Base-by-base conservation (phyloP, 768 basidiomycete species). In the Terana coerulea region DNA sequence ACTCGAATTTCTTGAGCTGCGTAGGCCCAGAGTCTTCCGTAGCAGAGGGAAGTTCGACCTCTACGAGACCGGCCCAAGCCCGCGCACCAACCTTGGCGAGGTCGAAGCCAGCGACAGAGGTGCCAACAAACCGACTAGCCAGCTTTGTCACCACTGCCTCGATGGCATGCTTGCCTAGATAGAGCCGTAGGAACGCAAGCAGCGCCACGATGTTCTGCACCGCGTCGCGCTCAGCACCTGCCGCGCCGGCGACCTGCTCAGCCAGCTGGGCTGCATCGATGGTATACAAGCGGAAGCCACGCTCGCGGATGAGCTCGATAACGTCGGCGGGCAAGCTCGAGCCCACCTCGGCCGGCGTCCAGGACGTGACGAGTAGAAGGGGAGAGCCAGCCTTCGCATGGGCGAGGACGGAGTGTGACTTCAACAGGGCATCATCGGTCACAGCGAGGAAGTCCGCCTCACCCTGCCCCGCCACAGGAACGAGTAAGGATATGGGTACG, bases 141-240 rank as follows among this genome's bases (percentile, higher is more conserved):
- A 88, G 60, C 61, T 78, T 76, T 35, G 76, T 61, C 15, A 90
- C 72, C 5, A 74, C 65, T 1, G 67, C 64, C 62, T 85, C 77
- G 21, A 70, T 76, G 6, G 83, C 84, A n/a, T 72, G 69, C 44
- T 73, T 68, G 25, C 87, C 89, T 34, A 92, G 72, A 69, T 88
- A 98, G 28, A 98, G 74, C 47, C 91, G 77, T 62, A 98, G 69
- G 75, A 98, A 91, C 0, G 88, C 86, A 25, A 95, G 73, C 59
- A 90, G 81, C 36, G 83, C 78, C 30, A 90, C 62, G 54, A 89
- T 67, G 55, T 72, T 75, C 59, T 87, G 77, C 6, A 79, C 59
- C 1, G 72, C 69, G 35, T 77, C 74, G 49, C 68, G 69, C 8
- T 64, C 54, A 3, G 68, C 53, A 12, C 67, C 64, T n/a, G 66